Percentiles rank a stretch among this genome's conserved stretches.
These are phyloP conservation scores for Botryosphaeria dothidea DNA, from an alignment of 2,329 filamentous ascomycete species.

Conservation along the genomic window DNA sequence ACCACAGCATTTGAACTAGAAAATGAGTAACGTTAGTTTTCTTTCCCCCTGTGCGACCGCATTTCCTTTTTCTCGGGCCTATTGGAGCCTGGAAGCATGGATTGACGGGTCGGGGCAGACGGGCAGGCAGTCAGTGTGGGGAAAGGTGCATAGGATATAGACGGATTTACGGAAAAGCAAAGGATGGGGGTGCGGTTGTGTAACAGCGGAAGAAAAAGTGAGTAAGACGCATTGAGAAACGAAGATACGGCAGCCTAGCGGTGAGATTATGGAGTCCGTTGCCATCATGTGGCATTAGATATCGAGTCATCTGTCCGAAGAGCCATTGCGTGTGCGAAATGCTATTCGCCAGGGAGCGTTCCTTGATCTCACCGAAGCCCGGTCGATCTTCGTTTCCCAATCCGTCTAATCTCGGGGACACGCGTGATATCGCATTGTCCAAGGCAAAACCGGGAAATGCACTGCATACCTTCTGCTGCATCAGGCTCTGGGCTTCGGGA, in stretches of 20 bases:
- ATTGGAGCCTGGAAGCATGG: slow-evolving; percentile 1
- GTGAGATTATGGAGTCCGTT: not conserved
- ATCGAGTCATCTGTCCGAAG: slow-evolving; percentile 3
- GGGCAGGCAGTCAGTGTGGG: not conserved
- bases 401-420: not conserved
- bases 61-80: not conserved
- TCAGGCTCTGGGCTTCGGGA: slow-evolving; percentile 61
- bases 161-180: slow-evolving; percentile 12
- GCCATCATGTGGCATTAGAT: slow-evolving; percentile 2
- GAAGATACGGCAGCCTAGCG: not conserved
- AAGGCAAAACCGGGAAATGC: not conserved
- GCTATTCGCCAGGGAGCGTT: not conserved
- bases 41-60: not conserved
- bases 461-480: slow-evolving; percentile 66
- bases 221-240: slow-evolving; percentile 12
- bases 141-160: slow-evolving; percentile 8
- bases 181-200: slow-evolving; percentile 5
- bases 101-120: not conserved
- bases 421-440: not conserved
- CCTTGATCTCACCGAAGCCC: not conserved
- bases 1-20: slow-evolving; percentile 76
- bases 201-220: slow-evolving; percentile 16
- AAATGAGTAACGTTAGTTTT: slow-evolving; percentile 20
- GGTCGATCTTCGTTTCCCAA: not conserved
- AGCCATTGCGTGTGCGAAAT: not conserved